Evolutionary conservation across 2,329 filamentous ascomycete species (phyloP).

Genomic region (Neurospora sp.): DNA sequence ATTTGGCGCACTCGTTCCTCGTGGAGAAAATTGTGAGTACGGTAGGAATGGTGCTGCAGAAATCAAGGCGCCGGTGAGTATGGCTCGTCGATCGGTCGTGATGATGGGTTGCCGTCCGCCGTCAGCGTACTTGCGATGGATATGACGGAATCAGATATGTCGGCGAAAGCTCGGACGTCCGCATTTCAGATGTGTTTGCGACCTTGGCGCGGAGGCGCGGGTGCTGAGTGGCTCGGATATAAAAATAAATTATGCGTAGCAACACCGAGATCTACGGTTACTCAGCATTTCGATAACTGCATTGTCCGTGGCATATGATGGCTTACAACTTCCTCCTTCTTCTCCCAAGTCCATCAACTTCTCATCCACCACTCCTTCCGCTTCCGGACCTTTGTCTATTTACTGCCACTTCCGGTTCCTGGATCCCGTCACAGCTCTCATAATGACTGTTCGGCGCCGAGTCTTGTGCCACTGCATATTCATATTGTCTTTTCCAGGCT

Average conservation of each 20-base stretch:
- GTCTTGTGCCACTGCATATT: not conserved
- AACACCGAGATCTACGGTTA: not conserved
- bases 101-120: not conserved
- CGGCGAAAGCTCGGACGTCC: not conserved
- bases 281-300: not conserved
- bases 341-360: not conserved
- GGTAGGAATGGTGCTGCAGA: not conserved
- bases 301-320: not conserved
- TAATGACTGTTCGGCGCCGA: not conserved
- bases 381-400: not conserved
- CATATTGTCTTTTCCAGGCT: not conserved
- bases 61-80: not conserved
- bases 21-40: not conserved
- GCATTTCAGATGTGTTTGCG: not conserved
- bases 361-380: not conserved
- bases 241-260: not conserved
- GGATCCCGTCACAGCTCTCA: not conserved
- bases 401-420: not conserved
- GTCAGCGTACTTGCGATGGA: not conserved
- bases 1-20: not conserved
- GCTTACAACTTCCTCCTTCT: not conserved
- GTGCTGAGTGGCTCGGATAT: not conserved
- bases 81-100: not conserved
- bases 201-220: not conserved
- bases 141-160: not conserved